These are phyloP conservation scores for Dactylella cylindrospora DNA, from an alignment of 2,329 filamentous ascomycete genomes.

Conservation along the genomic window DNA sequence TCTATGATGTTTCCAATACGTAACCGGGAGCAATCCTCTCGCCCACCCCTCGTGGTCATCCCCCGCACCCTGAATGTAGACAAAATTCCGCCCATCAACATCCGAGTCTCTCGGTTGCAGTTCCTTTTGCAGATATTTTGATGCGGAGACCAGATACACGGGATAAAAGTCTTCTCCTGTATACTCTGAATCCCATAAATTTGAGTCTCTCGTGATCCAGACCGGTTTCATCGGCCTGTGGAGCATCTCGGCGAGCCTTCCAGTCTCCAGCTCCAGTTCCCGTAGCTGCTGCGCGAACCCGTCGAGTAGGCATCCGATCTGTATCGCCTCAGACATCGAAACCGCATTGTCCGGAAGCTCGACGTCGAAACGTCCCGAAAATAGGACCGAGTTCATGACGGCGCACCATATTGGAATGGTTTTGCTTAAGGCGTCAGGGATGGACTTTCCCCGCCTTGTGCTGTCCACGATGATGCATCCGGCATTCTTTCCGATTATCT, in stretches of 20 bases:
- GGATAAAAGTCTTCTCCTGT: slow-evolving; percentile 11
- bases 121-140: slow-evolving; percentile 22
- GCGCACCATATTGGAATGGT: slow-evolving; percentile 92
- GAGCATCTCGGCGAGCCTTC: slow-evolving; percentile 7
- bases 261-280: slow-evolving; percentile 17
- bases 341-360: slow-evolving; percentile 72
- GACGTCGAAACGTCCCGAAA: slow-evolving; percentile 64
- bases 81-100: slow-evolving; percentile 68
- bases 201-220: slow-evolving; percentile 29
- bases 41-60: slow-evolving; percentile 97
- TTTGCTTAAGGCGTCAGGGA: slow-evolving; percentile 92
- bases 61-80: slow-evolving; percentile 90
- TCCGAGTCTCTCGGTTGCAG: slow-evolving; percentile 45
- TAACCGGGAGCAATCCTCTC: slow-evolving; percentile 67
- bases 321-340: slow-evolving; percentile 72
- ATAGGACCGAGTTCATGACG: slow-evolving; percentile 77
- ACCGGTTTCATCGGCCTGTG: slow-evolving; percentile 26
- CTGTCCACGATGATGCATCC: slow-evolving; percentile 91
- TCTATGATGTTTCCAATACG: slow-evolving; percentile 75
- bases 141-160: slow-evolving; percentile 35
- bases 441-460: slow-evolving; percentile 85
- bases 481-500: slow-evolving; percentile 65
- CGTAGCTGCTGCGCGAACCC: slow-evolving; percentile 55
- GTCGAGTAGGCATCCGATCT: slow-evolving; percentile 68
- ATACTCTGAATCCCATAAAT: slow-evolving; percentile 8